These are phyloP conservation scores for Scenedesmus sp. DNA, from an alignment of 163 green algal species.

Conservation along the genomic window DNA sequence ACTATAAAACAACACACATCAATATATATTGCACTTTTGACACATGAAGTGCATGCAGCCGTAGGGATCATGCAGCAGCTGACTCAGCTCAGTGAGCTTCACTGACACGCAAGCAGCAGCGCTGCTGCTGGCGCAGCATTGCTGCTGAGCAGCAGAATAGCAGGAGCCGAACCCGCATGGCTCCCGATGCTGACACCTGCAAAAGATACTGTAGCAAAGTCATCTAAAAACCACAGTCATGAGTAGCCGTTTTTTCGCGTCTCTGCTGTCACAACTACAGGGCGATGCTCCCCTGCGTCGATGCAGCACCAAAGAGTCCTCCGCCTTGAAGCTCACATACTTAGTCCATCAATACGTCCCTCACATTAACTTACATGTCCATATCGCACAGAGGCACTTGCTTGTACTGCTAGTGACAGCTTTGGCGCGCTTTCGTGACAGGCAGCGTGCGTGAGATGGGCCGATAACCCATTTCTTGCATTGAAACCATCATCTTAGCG, in stretches of 20 bases:
- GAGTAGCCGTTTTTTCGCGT: not conserved
- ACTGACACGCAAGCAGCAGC: no score
- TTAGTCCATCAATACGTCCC: not conserved
- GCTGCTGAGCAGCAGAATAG: not conserved
- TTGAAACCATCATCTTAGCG: not conserved
- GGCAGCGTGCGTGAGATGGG: not conserved
- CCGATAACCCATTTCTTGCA: no score
- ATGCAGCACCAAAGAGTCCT: no score
- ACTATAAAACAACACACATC: no score
- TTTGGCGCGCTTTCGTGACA: not conserved
- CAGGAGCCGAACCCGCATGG: no score
- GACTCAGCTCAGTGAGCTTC: no score
- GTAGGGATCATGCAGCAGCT: no score
- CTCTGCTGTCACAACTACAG: not conserved
- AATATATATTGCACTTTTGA: no score
- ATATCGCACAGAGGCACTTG: not conserved
- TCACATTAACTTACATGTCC: not conserved
- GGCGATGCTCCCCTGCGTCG: no score
- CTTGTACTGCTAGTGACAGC: not conserved
- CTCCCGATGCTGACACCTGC: no score
- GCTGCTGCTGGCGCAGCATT: not conserved
- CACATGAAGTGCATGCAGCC: no score
- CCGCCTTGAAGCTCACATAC: not conserved
- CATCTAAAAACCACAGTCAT: not conserved
- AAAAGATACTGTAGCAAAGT: no score